phyloP scores from a whole-genome alignment of 257 asterid species.

The Paraleonurus japonicus region DNA sequence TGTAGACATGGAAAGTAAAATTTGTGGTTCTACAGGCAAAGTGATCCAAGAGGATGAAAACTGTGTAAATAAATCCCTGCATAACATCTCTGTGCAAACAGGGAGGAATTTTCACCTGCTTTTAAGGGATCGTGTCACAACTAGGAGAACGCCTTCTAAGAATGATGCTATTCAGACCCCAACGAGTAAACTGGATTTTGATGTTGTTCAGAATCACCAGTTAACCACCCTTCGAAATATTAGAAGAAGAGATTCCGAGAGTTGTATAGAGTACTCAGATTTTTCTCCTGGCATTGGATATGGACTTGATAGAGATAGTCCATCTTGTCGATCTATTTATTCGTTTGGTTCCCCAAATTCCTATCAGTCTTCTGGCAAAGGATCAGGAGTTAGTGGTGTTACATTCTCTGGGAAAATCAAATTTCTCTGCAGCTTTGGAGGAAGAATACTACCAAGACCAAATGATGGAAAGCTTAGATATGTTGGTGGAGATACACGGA shows the following conservation, averaged over 20 bases:
- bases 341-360: constrained; percentile 47
- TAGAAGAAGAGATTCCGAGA: constrained; percentile 34
- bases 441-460: constrained; percentile 78
- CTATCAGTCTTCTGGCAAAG: constrained; percentile 29
- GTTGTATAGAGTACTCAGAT: constrained; percentile 31
- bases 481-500: constrained; percentile 86
- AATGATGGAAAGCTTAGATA: constrained; percentile 84
- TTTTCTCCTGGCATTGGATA: constrained; percentile 34
- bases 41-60: constrained; percentile 33
- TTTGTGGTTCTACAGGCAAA: constrained; percentile 36
- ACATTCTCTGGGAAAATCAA: constrained; percentile 55
- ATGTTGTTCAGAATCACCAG: constrained; percentile 33
- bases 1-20: constrained; percentile 51
- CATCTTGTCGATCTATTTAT: constrained; percentile 27
- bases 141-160: constrained; percentile 32
- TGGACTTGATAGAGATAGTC: constrained; percentile 35
- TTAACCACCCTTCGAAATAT: constrained; percentile 34
- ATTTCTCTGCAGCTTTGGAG: constrained; percentile 92
- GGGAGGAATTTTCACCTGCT: constrained; percentile 83
- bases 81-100: constrained; percentile 64
- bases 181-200: constrained; percentile 19
- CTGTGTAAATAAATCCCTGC: constrained; percentile 28
- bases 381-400: constrained; percentile 34
- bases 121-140: constrained; percentile 52
- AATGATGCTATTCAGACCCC: constrained; percentile 33